These are phyloP conservation scores for Cryptococcus sp. DNA, from an alignment of 1,284 basidiomycete genomes.

Conservation along the genomic window DNA sequence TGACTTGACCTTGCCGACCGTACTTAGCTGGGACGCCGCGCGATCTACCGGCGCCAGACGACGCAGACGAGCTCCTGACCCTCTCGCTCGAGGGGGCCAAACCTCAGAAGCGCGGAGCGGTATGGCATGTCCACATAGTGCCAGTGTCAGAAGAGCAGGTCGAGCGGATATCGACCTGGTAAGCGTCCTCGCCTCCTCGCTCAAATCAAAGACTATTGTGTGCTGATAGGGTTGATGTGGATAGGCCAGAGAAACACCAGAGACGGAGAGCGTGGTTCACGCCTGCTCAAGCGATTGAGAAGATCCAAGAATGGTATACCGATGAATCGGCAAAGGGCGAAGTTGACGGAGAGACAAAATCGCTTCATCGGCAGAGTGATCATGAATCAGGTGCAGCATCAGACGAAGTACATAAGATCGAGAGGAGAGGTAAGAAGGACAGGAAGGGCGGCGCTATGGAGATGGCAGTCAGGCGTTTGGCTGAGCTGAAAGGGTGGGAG, in stretches of 20 bases:
- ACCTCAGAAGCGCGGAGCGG: constrained; percentile 14
- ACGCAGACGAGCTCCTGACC: constrained; percentile 21
- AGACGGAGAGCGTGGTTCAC: constrained; percentile 37
- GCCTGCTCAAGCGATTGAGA: constrained; percentile 14
- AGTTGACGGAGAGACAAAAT: constrained; percentile 3
- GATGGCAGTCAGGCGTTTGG: constrained; percentile 28
- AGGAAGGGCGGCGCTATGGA: constrained; percentile 33
- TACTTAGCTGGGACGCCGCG: constrained; percentile 32
- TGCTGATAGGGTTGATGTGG: background rate
- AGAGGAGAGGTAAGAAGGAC: constrained; percentile 2
- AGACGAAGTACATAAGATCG: constrained; percentile 5
- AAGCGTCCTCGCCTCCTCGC: constrained; percentile 6
- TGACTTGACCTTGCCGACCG: too few relatives aligned
- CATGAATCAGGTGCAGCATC: constrained; percentile 1
- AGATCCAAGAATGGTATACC: constrained; percentile 35
- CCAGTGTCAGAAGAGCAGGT: constrained; percentile 22
- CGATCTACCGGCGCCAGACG: constrained; percentile 16
- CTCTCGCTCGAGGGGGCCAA: constrained; percentile 19
- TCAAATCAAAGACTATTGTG: background rate
- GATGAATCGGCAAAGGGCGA: constrained; percentile 11
- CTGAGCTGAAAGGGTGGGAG: constrained; percentile 14
- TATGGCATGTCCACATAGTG: constrained; percentile 43
- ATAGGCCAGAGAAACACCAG: constrained; percentile 42
- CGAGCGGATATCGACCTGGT: constrained; percentile 29
- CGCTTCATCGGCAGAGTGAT: background rate